phyloP scores from a whole-genome alignment of 2,329 filamentous ascomycete genomes.

The Ceratocystis papillata region DNA sequence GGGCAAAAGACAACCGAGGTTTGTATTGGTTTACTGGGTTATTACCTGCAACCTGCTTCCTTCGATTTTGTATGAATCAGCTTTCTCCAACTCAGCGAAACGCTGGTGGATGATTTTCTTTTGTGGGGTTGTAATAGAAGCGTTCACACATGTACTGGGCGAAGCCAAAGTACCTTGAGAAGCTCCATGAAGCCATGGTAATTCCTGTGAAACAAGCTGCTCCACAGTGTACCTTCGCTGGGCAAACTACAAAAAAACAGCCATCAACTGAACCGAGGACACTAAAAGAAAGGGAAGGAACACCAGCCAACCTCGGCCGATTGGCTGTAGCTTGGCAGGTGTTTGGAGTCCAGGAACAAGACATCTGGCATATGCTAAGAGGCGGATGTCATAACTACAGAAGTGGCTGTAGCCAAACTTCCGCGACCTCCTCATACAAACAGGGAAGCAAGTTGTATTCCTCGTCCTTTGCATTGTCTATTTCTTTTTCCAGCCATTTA shows the following conservation, averaged over 20 bases:
- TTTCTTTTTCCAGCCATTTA: conserved; percentile 22
- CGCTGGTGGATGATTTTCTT: background rate
- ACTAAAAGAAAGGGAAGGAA: conserved; percentile 21
- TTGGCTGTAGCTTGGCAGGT: background rate
- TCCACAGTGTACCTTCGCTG: background rate
- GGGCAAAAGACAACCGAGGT: background rate
- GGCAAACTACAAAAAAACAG: background rate
- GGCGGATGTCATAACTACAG: background rate
- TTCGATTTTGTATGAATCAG: background rate
- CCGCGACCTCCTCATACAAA: too few relatives aligned
- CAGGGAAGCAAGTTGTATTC: too few relatives aligned
- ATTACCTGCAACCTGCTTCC: background rate
- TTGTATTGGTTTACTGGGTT: background rate
- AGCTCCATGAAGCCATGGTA: background rate
- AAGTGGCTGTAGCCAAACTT: background rate
- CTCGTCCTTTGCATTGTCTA: conserved; percentile 13
- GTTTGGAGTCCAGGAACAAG: conserved; percentile 5
- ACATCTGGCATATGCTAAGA: background rate
- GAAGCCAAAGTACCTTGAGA: background rate
- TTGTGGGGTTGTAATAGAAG: background rate
- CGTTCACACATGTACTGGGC: background rate
- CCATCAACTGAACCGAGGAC: conserved; percentile 20
- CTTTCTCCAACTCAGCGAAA: conserved; percentile 5
- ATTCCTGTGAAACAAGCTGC: background rate
- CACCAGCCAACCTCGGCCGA: conserved; percentile 21